Evolutionary conservation across 2,329 filamentous ascomycete genomes (phyloP).

Genomic region (Phialophora macrospora): DNA sequence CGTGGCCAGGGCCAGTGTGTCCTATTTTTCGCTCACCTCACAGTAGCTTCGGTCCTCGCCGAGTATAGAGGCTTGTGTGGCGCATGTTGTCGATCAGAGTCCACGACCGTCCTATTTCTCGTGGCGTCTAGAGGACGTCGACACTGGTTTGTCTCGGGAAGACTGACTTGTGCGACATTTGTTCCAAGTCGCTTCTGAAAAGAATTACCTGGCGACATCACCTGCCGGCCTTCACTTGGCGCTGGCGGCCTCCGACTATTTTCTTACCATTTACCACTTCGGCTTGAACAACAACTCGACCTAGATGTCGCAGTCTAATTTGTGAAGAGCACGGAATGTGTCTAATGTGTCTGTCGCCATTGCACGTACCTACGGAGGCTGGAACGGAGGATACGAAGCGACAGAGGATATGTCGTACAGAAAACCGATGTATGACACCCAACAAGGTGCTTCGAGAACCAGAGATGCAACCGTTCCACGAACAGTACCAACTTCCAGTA

Average conservation of each 20-base stretch:
- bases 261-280: neutral
- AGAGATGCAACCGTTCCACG: slow-evolving; percentile 36
- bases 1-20: neutral
- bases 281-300: neutral
- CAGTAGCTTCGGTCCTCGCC: slow-evolving; percentile 23
- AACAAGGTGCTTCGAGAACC: slow-evolving; percentile 29
- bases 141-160: slow-evolving; percentile 25
- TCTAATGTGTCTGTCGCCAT: slow-evolving; percentile 11
- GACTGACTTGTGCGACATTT: slow-evolving; percentile 28
- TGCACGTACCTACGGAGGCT: slow-evolving; percentile 18
- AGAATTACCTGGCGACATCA: slow-evolving; percentile 6
- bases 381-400: neutral
- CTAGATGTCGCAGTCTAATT: slow-evolving; percentile 5
- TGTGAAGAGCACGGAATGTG: slow-evolving; percentile 24
- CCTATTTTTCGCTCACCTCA: neutral
- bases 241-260: neutral
- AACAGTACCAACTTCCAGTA: slow-evolving; percentile 15
- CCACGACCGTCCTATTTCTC: slow-evolving; percentile 14
- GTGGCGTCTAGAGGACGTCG: slow-evolving; percentile 6
- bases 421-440: slow-evolving; percentile 31
- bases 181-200: slow-evolving; percentile 6
- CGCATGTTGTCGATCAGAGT: slow-evolving; percentile 23
- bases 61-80: slow-evolving; percentile 24
- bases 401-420: slow-evolving; percentile 32
- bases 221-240: neutral